phyloP scores from a whole-genome alignment of 306 rosid genomes.

The Erythrophleum fordii region DNA sequence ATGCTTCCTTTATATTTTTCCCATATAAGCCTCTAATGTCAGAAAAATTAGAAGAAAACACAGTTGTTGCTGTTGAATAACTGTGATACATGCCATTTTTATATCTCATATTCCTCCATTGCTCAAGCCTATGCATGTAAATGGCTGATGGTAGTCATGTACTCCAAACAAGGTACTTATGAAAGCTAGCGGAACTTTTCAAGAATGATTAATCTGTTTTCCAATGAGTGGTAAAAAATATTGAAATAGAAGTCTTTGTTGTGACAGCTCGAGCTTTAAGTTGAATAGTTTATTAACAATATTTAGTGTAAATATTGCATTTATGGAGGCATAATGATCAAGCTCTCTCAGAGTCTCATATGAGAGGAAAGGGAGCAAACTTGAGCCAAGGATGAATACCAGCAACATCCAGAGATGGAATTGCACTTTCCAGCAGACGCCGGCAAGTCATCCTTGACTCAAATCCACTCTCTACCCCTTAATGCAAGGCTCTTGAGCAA shows the following conservation, averaged over 20 bases:
- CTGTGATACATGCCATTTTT: neutral
- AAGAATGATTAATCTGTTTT: neutral
- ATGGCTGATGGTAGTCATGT: too few relatives aligned
- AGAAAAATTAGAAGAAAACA: neutral
- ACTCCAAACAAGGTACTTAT: neutral
- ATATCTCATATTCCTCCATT: neutral
- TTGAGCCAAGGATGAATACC: conserved; percentile 43
- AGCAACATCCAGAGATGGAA: conserved; percentile 16
- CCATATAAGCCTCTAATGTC: neutral
- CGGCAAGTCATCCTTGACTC: conserved; percentile 55
- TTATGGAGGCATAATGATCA: neutral
- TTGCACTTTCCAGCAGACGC: conserved; percentile 3
- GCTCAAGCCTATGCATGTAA: neutral
- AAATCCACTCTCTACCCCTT: conserved; percentile 37
- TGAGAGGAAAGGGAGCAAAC: conserved; percentile 35
- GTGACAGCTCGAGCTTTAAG: neutral
- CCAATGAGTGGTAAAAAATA: too few relatives aligned
- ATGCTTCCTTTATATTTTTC: neutral
- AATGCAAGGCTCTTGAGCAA: conserved; percentile 35
- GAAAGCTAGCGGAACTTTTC: neutral
- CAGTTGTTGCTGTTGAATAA: neutral
- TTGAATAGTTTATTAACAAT: neutral
- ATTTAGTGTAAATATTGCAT: too few relatives aligned
- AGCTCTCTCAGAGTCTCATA: conserved; percentile 15
- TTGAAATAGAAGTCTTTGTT: neutral